A percentile compares a stretch with the other conserved stretches of the same genome.
Evolutionary conservation across 202 grass and related monocot genomes (phyloP).

Genomic region (Elaeis oleifera): DNA sequence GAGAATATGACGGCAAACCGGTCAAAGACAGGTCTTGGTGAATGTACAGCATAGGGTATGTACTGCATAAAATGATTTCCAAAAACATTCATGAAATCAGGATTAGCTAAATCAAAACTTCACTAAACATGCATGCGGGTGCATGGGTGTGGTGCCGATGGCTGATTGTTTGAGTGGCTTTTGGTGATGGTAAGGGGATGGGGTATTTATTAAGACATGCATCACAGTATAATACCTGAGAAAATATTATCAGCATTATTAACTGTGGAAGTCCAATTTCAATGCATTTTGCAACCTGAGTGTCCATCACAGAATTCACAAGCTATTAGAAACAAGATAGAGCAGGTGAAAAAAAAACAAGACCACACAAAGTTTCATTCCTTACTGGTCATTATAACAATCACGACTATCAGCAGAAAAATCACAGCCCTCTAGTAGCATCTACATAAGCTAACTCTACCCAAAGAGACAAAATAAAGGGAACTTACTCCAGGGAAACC

Average conservation of each 20-base stretch:
- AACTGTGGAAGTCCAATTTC: constrained; percentile 84
- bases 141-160: no score
- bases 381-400: no score
- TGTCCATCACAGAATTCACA: constrained; percentile 5
- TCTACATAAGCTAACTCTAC: background rate
- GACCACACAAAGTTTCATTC: no score
- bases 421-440: constrained; percentile 1
- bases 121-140: no score
- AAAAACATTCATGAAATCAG: constrained; percentile 1
- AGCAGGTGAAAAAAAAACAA: background rate
- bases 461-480: constrained; percentile 1
- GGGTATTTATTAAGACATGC: no score
- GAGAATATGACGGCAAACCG: constrained; percentile 71
- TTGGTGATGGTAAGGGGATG: no score
- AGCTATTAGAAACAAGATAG: constrained; percentile 8
- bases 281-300: constrained; percentile 85
- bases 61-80: constrained; percentile 43
- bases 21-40: constrained; percentile 41
- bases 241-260: constrained; percentile 56
- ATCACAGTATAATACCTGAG: constrained; percentile 44
- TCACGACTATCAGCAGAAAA: background rate
- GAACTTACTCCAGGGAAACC: constrained; percentile 75
- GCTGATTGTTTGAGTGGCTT: no score
- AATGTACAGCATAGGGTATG: constrained; percentile 43
- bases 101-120: background rate